phyloP scores from a whole-genome alignment of 257 asterid species.

The Przewalskia tangutica region DNA sequence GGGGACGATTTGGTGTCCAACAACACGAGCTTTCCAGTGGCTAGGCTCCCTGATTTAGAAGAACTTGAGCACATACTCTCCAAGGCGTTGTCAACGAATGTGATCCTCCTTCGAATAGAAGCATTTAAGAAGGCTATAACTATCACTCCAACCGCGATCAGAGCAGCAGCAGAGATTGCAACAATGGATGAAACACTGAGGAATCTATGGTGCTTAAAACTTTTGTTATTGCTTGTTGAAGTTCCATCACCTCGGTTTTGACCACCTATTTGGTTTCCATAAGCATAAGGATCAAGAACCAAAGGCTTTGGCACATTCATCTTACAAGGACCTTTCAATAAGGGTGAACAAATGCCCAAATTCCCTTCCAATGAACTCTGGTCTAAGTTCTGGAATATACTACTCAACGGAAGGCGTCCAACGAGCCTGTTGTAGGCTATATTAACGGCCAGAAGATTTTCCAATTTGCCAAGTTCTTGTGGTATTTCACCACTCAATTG shows the following conservation, averaged over 20 bases:
- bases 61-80: slow-evolving; percentile 95
- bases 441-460: slow-evolving; percentile 75
- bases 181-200: slow-evolving; percentile 73
- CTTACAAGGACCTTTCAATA: slow-evolving; percentile 72
- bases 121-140: slow-evolving; percentile 56
- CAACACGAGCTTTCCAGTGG: slow-evolving; percentile 56
- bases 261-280: slow-evolving; percentile 41
- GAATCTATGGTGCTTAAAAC: slow-evolving; percentile 37
- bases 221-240: slow-evolving; percentile 2
- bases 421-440: slow-evolving; percentile 67
- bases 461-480: slow-evolving; percentile 53
- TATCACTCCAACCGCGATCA: slow-evolving; percentile 62
- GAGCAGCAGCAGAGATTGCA: slow-evolving; percentile 72
- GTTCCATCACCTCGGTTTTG: slow-evolving; percentile 10
- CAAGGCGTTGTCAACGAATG: slow-evolving; percentile 50
- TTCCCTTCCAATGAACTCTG: slow-evolving; percentile 70
- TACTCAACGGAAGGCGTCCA: slow-evolving; percentile 67
- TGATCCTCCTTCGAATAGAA: slow-evolving; percentile 49
- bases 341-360: slow-evolving; percentile 76
- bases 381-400: slow-evolving; percentile 67
- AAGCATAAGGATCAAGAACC: slow-evolving; percentile 79
- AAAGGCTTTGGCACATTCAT: slow-evolving; percentile 80
- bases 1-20: slow-evolving; percentile 51
- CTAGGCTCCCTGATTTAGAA: slow-evolving; percentile 40
- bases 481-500: slow-evolving; percentile 88